These are phyloP conservation scores for Annona cherimola DNA, from an alignment of 164 flowering plant species.

Conservation along the genomic window DNA sequence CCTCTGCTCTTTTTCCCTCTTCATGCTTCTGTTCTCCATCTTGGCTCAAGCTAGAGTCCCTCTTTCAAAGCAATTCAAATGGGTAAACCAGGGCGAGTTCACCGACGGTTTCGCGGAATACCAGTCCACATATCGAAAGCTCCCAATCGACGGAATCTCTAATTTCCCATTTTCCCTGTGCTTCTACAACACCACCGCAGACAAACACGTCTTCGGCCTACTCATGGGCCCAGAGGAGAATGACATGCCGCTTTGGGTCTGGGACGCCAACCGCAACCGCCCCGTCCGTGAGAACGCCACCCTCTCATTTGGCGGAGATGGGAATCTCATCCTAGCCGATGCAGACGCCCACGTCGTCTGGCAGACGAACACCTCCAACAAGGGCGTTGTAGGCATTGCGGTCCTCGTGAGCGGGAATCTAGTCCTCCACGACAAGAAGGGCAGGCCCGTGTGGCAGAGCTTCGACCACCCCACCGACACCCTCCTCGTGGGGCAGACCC, in stretches of 20 bases:
- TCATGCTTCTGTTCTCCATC: background rate
- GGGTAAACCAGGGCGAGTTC: constrained; percentile 38
- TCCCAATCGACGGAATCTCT: background rate
- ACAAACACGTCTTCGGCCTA: constrained; percentile 21
- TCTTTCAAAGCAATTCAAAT: constrained; percentile 29
- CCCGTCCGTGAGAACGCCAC: constrained; percentile 28
- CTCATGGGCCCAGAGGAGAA: constrained; percentile 15
- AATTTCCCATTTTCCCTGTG: constrained; percentile 21
- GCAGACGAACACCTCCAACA: constrained; percentile 31
- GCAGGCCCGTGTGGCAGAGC: constrained; percentile 32
- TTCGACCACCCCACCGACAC: constrained; percentile 32
- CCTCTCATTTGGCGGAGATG: constrained; percentile 21
- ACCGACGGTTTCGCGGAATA: constrained; percentile 36
- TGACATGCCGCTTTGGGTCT: constrained; percentile 29
- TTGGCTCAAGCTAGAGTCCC: constrained; percentile 33
- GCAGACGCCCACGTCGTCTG: constrained; percentile 26
- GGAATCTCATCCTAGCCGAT: constrained; percentile 24
- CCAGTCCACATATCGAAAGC: constrained; percentile 25
- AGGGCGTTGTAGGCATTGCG: constrained; percentile 18
- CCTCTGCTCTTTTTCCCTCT: background rate
- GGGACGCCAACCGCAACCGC: constrained; percentile 33
- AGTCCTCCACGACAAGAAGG: constrained; percentile 21
- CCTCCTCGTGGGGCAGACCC: constrained; percentile 25
- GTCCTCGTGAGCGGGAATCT: constrained; percentile 27
- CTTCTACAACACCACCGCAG: constrained; percentile 35